Percentiles rank a stretch among this genome's conserved stretches.
Conservation (phyloP, 345 rosid species). For the Cardamine resedifolia region DNA sequence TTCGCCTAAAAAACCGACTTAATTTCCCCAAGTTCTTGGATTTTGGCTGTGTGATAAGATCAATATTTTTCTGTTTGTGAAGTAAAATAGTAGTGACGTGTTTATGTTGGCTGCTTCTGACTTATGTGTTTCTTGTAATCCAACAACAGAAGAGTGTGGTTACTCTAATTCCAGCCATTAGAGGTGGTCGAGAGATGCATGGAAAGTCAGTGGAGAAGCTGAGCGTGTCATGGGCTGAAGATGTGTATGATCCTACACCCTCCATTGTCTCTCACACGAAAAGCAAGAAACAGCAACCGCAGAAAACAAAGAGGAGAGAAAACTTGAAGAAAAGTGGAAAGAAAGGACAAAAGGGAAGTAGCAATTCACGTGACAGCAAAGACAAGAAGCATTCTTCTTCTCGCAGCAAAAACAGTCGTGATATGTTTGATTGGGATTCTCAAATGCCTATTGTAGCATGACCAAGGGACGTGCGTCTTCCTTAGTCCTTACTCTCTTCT, state of each 20-base stretch:
- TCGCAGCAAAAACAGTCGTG: conserved; percentile 41
- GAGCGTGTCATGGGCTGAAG: conserved; percentile 82
- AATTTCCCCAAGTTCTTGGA: not conserved
- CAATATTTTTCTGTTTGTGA: not conserved
- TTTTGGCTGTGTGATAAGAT: not conserved
- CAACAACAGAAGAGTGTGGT: conserved; percentile 34
- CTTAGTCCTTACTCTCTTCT: too few relatives aligned
- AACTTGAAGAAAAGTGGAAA: conserved; percentile 62
- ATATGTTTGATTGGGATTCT: conserved; percentile 32
- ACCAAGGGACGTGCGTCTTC: conserved; percentile 6
- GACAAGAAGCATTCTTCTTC: conserved; percentile 57
- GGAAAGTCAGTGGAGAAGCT: conserved; percentile 50
- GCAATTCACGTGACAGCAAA: conserved; percentile 47
- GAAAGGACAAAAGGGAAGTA: conserved; percentile 76
- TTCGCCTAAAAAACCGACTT: not conserved
- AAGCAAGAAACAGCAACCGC: conserved; percentile 46
- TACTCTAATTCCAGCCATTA: conserved; percentile 66
- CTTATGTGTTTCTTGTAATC: not conserved
- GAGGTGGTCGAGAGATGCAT: conserved; percentile 73
- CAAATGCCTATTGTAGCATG: conserved; percentile 53
- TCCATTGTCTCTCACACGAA: conserved; percentile 63
- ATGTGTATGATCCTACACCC: conserved; percentile 88
- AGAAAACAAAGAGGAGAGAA: conserved; percentile 55
- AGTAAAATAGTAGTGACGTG: not conserved
- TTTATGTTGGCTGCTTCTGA: conserved; percentile 6